These are phyloP conservation scores for Dimargaris verticillata DNA, from an alignment of 192 early-diverging fungal species.

Conservation along the genomic window DNA sequence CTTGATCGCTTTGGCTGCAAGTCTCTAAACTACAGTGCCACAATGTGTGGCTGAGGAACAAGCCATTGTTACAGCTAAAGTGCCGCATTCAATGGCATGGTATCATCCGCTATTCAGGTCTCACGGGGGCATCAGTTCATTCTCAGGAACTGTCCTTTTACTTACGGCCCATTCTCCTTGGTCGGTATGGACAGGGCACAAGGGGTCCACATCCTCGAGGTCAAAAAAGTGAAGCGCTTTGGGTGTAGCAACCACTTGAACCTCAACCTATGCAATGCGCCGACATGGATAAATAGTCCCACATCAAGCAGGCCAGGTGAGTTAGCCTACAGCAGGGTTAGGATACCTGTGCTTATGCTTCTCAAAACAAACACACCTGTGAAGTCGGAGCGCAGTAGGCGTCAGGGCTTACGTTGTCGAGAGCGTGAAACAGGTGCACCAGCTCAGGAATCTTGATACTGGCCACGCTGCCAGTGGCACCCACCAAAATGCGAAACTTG, in stretches of 20 bases:
- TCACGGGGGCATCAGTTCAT: neutral
- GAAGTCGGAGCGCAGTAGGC: too few relatives aligned
- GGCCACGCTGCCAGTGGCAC: slow-evolving; percentile 79
- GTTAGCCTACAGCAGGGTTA: neutral
- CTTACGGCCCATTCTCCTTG: slow-evolving; percentile 73
- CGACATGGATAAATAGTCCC: neutral
- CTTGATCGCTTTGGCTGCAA: neutral
- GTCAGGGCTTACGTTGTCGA: slow-evolving; percentile 12
- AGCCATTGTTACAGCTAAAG: neutral
- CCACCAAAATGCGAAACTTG: slow-evolving; percentile 43
- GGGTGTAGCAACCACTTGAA: neutral
- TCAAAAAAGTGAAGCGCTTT: slow-evolving; percentile 11
- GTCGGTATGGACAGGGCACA: slow-evolving; percentile 44
- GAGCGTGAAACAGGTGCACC: slow-evolving; percentile 31
- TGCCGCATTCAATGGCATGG: neutral
- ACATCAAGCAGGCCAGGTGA: neutral
- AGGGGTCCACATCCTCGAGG: slow-evolving; percentile 4
- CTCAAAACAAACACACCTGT: neutral
- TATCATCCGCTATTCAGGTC: neutral
- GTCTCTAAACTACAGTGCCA: neutral
- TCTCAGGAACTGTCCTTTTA: neutral
- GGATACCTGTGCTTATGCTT: too few relatives aligned
- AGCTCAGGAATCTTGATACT: slow-evolving; percentile 74
- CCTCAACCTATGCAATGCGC: neutral
- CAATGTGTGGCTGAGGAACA: neutral